Percentiles rank a stretch among this genome's conserved stretches.
These are phyloP conservation scores for Neurospora cerealis DNA, from an alignment of 495 filamentous ascomycete genomes.

Conservation along the genomic window DNA sequence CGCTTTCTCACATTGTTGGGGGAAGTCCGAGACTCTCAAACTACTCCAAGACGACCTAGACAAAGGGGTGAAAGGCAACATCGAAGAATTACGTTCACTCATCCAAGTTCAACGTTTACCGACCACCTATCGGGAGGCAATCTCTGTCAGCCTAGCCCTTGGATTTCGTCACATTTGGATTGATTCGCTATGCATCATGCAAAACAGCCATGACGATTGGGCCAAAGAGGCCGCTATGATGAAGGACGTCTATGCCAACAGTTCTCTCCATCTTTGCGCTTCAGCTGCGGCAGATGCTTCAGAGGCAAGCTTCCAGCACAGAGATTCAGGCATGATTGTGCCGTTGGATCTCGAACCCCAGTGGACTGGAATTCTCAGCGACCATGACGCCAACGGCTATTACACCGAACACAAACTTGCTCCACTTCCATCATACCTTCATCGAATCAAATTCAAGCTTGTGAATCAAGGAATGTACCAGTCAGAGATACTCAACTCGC, in stretches of 20 bases:
- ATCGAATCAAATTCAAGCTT: not conserved
- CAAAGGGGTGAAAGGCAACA: not conserved
- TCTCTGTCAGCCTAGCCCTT: not conserved
- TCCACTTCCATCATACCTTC: not conserved
- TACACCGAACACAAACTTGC: not conserved
- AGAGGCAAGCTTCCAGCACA: not conserved
- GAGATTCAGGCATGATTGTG: not conserved
- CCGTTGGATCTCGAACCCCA: not conserved
- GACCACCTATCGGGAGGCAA: not conserved
- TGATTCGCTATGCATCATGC: not conserved
- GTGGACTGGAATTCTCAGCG: not conserved
- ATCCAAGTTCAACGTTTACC: not conserved
- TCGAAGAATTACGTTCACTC: not conserved
- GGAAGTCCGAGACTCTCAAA: not conserved
- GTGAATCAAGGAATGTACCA: rapidly evolving
- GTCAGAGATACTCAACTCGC: not conserved
- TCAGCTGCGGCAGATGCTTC: not conserved
- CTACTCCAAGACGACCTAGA: not conserved
- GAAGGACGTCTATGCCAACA: not conserved
- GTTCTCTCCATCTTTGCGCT: not conserved
- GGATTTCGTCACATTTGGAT: not conserved
- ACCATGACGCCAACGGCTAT: not conserved
- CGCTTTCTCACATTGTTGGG: not conserved
- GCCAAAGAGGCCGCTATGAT: not conserved
- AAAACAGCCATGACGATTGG: not conserved